Base-by-base conservation (phyloP, 2,329 filamentous ascomycete genomes). In the Bipolaris zeicola region DNA sequence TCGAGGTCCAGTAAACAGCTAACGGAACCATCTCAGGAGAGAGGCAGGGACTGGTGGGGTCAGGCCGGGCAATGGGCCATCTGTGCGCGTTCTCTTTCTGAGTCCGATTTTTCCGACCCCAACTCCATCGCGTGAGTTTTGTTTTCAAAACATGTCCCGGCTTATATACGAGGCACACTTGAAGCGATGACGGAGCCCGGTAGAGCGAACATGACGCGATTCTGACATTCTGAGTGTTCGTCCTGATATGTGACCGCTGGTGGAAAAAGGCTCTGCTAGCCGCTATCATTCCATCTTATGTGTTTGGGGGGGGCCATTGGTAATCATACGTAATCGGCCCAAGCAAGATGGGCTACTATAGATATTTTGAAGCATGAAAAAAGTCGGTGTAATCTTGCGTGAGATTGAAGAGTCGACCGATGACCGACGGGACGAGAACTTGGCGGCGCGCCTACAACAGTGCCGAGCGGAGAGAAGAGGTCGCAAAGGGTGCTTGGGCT, bases 361-460 rank as follows among this genome's bases (percentile, higher is more conserved):
- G 20, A 16, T 1, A 31, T 22, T 22, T 22, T 6, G 31, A 43
- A 20, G 43, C n/a, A 46, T 41, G 5, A 28, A 13, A 13, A 26
- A n/a, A 43, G 33, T 47, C 7, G 22, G 53, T 42, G 53, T 56
- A 22, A 42, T 47, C 28, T 43, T 37, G 2, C 33, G 52, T 51
- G 34, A 55, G 47, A 55, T 26, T 24, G 52, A 34, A 28, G 11
- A 24, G n/a, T 7, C 46, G 42, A 47, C 53, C 49, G 53, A 50
- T 56, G 49, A 22, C 10, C 18, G 18, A 37, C 3, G 6, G 16
- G 49, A 37, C 14, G 18, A 31, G 38, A 33, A 24, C 31, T 52
- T 37, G 16, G 36, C 18, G 34, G 31, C n/a, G 38, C 28, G 13
- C 28, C 31, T 37, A 31, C 18, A n/a, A 16, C 49, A 44, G 22